A percentile compares a stretch with the other conserved stretches of the same genome.
Evolutionary conservation across 257 asterid genomes (phyloP).

Genomic region (Solanum chmielewskii): DNA sequence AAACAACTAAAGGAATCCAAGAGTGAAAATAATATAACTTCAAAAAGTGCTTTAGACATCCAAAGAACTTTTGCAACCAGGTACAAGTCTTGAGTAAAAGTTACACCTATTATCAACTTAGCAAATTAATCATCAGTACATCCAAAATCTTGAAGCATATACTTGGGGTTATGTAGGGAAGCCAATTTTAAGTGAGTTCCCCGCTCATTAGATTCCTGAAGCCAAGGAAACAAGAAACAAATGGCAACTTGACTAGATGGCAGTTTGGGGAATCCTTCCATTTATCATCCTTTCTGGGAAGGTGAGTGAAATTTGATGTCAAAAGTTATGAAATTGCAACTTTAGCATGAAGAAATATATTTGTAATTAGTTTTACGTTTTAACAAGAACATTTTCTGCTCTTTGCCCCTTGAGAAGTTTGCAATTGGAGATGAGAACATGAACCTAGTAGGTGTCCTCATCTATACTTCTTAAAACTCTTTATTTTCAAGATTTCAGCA

Average conservation of each 20-base stretch:
- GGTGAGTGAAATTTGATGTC: not conserved
- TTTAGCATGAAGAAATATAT: not conserved
- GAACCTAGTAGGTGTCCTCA: not conserved
- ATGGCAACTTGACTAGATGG: not conserved
- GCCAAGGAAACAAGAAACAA: not conserved
- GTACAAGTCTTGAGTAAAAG: not conserved
- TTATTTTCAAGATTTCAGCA: not conserved
- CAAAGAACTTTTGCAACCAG: not conserved
- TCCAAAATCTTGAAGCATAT: not conserved
- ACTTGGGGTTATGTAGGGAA: not conserved
- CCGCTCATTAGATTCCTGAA: not conserved
- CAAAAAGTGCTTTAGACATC: not conserved
- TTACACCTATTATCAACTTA: not conserved
- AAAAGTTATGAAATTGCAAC: not conserved
- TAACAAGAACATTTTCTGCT: not conserved
- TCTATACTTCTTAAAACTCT: not conserved
- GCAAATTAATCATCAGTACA: not conserved
- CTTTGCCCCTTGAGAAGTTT: not conserved
- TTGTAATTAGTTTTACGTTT: not conserved
- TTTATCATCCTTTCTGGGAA: not conserved
- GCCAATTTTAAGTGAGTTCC: not conserved
- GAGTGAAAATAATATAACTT: not conserved
- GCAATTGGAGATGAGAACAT: not conserved
- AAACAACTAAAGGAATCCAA: not conserved
- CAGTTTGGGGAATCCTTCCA: not conserved